phyloP scores from a whole-genome alignment of 2,329 filamentous ascomycete genomes.

The Aureobasidium sp. region DNA sequence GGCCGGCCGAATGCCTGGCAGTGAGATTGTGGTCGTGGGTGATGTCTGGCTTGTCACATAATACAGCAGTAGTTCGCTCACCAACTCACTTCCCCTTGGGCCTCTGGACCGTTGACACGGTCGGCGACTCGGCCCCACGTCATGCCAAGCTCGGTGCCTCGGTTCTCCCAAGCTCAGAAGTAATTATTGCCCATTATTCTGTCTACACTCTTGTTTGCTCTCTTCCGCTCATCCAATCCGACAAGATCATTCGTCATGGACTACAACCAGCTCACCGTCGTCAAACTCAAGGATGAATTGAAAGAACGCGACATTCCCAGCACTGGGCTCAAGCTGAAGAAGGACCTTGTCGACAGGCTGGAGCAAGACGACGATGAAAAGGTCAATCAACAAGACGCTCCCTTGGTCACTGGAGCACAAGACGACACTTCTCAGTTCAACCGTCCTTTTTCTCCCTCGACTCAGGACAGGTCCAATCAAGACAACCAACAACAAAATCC shows the following conservation, averaged over 20 bases:
- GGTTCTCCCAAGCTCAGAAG: too few relatives aligned
- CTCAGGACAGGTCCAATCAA: too few relatives aligned
- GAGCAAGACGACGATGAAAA: conserved; percentile 23
- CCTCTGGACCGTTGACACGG: neutral
- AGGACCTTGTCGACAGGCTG: conserved; percentile 42
- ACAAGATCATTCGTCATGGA: conserved; percentile 26
- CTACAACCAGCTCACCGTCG: conserved; percentile 42
- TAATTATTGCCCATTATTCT: neutral
- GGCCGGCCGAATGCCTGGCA: too few relatives aligned
- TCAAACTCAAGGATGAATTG: conserved; percentile 39
- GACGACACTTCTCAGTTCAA: too few relatives aligned
- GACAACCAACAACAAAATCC: too few relatives aligned
- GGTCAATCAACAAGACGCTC: neutral
- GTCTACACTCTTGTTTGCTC: neutral
- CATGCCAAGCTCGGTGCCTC: neutral
- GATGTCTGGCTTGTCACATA: too few relatives aligned
- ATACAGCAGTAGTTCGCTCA: too few relatives aligned
- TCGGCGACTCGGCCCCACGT: neutral
- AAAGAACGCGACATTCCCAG: conserved; percentile 42
- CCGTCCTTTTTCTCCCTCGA: too few relatives aligned
- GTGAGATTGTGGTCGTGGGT: neutral
- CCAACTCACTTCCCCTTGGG: neutral
- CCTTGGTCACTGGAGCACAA: too few relatives aligned
- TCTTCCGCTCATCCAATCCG: neutral
- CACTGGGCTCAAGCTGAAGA: conserved; percentile 42